Conservation (phyloP, 495 filamentous ascomycete genomes). For the Penicillium mononematosum region DNA sequence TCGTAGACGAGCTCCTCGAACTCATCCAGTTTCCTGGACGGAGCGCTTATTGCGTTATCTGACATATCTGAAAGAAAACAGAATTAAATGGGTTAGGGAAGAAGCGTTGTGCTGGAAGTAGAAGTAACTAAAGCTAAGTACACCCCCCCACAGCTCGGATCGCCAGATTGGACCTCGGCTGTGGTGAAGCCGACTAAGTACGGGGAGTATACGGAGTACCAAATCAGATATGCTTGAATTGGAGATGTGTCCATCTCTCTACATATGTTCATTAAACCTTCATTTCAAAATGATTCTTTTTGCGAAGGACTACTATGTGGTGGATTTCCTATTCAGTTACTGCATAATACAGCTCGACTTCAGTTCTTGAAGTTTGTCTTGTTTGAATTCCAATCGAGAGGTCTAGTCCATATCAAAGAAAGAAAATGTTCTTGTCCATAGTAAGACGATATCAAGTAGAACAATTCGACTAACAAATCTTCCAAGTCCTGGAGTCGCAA, state of each 20-base stretch:
- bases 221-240: background rate
- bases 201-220: background rate
- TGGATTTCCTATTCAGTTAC: too few species aligned
- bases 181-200: too few species aligned
- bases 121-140: background rate
- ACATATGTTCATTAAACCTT: too few species aligned
- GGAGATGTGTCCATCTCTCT: too few species aligned
- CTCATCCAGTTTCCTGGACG: slow-evolving; percentile 31
- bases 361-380: background rate
- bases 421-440: too few species aligned
- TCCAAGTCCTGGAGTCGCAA: too few species aligned
- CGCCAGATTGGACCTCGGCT: slow-evolving; percentile 12
- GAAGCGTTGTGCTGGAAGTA: slow-evolving; percentile 2
- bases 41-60: slow-evolving; percentile 20
- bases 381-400: background rate
- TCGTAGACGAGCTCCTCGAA: slow-evolving; percentile 38
- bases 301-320: too few species aligned
- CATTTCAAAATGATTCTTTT: too few species aligned
- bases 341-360: too few species aligned
- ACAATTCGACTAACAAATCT: too few species aligned
- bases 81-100: background rate
- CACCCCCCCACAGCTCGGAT: slow-evolving; percentile 13
- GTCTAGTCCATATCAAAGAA: too few species aligned
- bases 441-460: too few species aligned
- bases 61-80: slow-evolving; percentile 17